Conservation (phyloP, 2,329 filamentous ascomycete genomes). For the Talaromyces funiculosus region DNA sequence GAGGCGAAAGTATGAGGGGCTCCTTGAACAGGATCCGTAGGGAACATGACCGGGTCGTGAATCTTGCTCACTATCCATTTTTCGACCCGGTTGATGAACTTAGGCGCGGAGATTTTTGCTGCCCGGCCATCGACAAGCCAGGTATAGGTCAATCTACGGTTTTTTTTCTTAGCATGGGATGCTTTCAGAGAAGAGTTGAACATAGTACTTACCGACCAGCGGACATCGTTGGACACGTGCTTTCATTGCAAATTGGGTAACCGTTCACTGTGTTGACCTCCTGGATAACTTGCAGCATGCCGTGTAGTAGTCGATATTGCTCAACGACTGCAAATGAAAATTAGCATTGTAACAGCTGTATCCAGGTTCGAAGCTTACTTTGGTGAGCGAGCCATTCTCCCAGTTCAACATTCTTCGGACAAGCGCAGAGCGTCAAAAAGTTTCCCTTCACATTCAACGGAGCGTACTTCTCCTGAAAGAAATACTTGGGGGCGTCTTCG, state of each 20-base stretch:
- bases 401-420: slow-evolving; percentile 86
- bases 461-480: slow-evolving; percentile 52
- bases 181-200: slow-evolving; percentile 11
- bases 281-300: slow-evolving; percentile 82
- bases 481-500: slow-evolving; percentile 44
- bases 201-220: slow-evolving; percentile 70
- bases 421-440: slow-evolving; percentile 90
- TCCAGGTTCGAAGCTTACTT: slow-evolving; percentile 50
- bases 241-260: slow-evolving; percentile 73
- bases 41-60: slow-evolving; percentile 82
- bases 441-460: slow-evolving; percentile 94
- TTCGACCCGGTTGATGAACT: slow-evolving; percentile 94
- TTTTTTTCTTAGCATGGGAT: background rate
- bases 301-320: slow-evolving; percentile 82
- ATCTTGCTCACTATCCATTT: slow-evolving; percentile 97
- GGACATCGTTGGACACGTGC: slow-evolving; percentile 84
- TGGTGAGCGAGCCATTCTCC: slow-evolving; percentile 96
- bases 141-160: slow-evolving; percentile 77
- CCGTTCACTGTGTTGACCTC: slow-evolving; percentile 74
- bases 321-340: slow-evolving; percentile 65
- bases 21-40: slow-evolving; percentile 69
- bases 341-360: background rate
- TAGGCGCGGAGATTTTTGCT: slow-evolving; percentile 83
- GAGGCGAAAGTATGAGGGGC: slow-evolving; percentile 51
- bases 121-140: slow-evolving; percentile 88